These are phyloP conservation scores for Apiotrichum veenhuisii DNA, from an alignment of 1,284 basidiomycete species.

Conservation along the genomic window DNA sequence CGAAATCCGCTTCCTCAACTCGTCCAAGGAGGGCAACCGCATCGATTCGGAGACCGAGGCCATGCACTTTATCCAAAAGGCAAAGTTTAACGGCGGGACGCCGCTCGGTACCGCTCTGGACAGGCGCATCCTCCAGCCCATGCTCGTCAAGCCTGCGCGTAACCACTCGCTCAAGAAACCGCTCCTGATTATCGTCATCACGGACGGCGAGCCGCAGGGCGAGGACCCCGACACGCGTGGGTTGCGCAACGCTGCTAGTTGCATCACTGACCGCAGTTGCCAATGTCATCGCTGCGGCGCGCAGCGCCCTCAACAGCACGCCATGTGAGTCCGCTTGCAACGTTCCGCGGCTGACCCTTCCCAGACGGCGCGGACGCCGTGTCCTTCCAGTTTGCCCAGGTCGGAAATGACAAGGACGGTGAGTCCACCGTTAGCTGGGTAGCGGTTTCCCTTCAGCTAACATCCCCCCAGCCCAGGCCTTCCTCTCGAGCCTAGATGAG, in stretches of 20 bases:
- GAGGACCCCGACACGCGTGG: conserved; percentile 2
- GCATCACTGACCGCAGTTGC: not conserved
- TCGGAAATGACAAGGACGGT: conserved; percentile 11
- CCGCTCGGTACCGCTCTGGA: conserved; percentile 9
- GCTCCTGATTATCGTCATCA: conserved; percentile 42
- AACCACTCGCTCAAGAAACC: conserved; percentile 6
- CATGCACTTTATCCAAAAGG: conserved; percentile 27
- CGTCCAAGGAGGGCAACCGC: conserved; percentile 47
- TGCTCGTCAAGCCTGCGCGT: conserved; percentile 7
- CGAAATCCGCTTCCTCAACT: conserved; percentile 52
- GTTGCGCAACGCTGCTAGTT: not conserved
- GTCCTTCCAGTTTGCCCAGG: conserved; percentile 13
- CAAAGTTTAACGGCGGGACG: conserved; percentile 36
- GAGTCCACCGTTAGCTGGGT: not conserved
- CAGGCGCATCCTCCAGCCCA: conserved; percentile 8
- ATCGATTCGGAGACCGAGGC: conserved; percentile 45
- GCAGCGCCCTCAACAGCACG: not conserved
- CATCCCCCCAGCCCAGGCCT: conserved; percentile 3
- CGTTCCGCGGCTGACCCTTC: too few relatives aligned
- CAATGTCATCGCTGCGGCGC: not conserved
- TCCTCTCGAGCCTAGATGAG: conserved; percentile 10
- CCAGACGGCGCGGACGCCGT: conserved; percentile 12
- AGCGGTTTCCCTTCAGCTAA: too few relatives aligned
- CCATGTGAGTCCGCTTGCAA: not conserved
- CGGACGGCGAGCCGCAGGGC: conserved; percentile 27